These are phyloP conservation scores for Schwanniomyces polymorphus DNA, from an alignment of 805 yeast genomes.

Conservation along the genomic window DNA sequence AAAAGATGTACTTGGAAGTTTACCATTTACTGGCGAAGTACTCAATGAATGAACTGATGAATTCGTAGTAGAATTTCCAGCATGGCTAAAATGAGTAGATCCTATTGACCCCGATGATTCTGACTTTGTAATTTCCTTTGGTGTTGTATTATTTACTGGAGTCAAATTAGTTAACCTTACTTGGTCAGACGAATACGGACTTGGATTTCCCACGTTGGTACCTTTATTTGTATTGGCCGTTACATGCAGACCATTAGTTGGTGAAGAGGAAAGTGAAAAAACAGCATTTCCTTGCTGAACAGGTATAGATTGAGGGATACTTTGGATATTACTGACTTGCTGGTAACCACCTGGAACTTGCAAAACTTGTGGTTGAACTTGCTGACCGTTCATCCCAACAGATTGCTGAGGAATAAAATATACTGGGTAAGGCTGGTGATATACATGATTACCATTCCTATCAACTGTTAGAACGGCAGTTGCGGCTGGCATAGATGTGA, in stretches of 20 bases:
- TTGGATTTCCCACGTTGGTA: conserved; percentile 5
- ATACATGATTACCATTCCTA: conserved; percentile 30
- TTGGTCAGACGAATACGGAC: conserved; percentile 13
- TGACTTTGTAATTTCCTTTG: conserved; percentile 19
- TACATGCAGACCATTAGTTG: conserved; percentile 15
- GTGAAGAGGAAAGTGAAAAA: conserved; percentile 31
- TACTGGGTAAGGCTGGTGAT: conserved; percentile 36
- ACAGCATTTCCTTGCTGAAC: conserved; percentile 19
- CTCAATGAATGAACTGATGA: conserved; percentile 27
- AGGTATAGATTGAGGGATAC: conserved; percentile 8
- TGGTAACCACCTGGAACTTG: conserved; percentile 11
- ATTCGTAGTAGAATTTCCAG: conserved; percentile 24
- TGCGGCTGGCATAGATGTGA: conserved; percentile 14
- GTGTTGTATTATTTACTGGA: conserved; percentile 1
- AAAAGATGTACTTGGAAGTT: conserved; percentile 44
- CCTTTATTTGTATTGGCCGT: conserved; percentile 5
- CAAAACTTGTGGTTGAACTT: conserved; percentile 14
- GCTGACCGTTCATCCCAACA: conserved; percentile 2
- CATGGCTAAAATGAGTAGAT: conserved; percentile 22
- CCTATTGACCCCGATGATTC: conserved; percentile 26
- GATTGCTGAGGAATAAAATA: conserved; percentile 28
- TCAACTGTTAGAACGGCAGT: conserved; percentile 10
- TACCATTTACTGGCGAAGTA: conserved; percentile 26
- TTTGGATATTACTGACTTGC: conserved; percentile 5
- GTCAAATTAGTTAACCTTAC: conserved; percentile 10